Evolutionary conservation across 2,329 filamentous ascomycete genomes (phyloP), one percentile per base, ranked within the genome.

Genomic region (Claviceps sp.): DNA sequence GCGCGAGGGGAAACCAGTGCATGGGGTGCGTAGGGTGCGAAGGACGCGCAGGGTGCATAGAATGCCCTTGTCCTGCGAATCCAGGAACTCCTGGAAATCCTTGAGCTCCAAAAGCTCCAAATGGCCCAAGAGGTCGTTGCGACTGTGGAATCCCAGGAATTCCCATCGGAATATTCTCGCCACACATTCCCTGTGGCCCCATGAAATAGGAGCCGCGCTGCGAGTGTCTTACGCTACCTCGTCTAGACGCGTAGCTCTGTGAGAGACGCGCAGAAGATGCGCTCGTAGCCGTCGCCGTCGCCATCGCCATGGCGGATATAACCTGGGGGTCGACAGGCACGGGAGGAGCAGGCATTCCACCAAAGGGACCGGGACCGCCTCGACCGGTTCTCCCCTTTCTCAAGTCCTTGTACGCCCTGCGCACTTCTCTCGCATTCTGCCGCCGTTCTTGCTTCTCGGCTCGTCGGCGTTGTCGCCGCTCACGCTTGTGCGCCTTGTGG

Each of bases 401-500:
- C 30, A 61, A 58, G 4, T 68, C 64, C 53, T 59, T 67, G 41
- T 57, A 57, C 4, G 64, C 61, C 22, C 57, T 59, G 48, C 58
- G 65, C 50, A 62, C 55, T 5, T 68, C 66, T 19, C 58, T 61
- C 43, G 53, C 63, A 26, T 61, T 56, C 52, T 64, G 61, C 14
- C 61, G 65, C 16, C 60, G 59, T 55, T 68, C 68, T 37, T 59
- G 62, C n/a, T 56, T 64, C 48, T 70, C 66, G 3, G 59, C 63
- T 45, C 59, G 66, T 10, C 60, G 58, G 44, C 57, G 59, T 50
- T 56, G 56, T 22, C 60, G 62, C 2, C 62, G 57, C 44, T 64
- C 60, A 24, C 60, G 64, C 50, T 62, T 68, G 10, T 60, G 59
- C 2, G 67, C 61, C 51, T 59, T 66, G 46, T 61, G 61, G 43